Conservation (phyloP, 805 yeast species). For the Candida silvicultrix region DNA sequence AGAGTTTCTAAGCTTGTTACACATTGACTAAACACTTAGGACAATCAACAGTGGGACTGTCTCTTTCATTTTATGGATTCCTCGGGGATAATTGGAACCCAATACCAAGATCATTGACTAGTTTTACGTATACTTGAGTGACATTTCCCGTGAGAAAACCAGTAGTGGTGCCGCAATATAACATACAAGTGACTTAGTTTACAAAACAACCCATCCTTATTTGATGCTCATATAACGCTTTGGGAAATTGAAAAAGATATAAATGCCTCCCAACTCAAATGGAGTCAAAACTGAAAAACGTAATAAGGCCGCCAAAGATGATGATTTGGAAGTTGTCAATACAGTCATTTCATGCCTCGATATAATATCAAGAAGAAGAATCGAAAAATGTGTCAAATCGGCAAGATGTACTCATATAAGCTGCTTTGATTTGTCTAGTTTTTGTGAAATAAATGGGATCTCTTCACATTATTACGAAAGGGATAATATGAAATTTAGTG, state of each 20-base stretch:
- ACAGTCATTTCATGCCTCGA: slow-evolving; percentile 10
- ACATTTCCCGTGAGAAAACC: too few species aligned
- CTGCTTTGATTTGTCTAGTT: slow-evolving; percentile 11
- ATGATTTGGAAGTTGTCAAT: slow-evolving; percentile 10
- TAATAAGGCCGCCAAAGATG: slow-evolving; percentile 2
- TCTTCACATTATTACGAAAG: not conserved
- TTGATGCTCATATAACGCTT: not conserved
- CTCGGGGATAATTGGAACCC: too few species aligned
- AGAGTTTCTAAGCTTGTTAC: too few species aligned
- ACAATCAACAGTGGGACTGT: too few species aligned
- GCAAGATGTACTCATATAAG: slow-evolving; percentile 9
- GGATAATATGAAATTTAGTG: not conserved
- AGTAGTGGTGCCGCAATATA: too few species aligned
- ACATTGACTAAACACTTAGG: too few species aligned
- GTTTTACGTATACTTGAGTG: too few species aligned
- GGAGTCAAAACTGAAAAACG: not conserved
- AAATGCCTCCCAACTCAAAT: not conserved
- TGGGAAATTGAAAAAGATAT: not conserved
- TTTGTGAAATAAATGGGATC: slow-evolving; percentile 4
- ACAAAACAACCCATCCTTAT: too few species aligned
- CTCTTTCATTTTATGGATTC: too few species aligned
- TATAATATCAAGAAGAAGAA: slow-evolving; percentile 10
- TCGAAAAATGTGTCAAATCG: slow-evolving; percentile 9
- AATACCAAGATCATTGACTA: too few species aligned
- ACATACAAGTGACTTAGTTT: too few species aligned